phyloP scores from a whole-genome alignment of 1,284 basidiomycete species.

The Mycosarcoma mackinlayi region DNA sequence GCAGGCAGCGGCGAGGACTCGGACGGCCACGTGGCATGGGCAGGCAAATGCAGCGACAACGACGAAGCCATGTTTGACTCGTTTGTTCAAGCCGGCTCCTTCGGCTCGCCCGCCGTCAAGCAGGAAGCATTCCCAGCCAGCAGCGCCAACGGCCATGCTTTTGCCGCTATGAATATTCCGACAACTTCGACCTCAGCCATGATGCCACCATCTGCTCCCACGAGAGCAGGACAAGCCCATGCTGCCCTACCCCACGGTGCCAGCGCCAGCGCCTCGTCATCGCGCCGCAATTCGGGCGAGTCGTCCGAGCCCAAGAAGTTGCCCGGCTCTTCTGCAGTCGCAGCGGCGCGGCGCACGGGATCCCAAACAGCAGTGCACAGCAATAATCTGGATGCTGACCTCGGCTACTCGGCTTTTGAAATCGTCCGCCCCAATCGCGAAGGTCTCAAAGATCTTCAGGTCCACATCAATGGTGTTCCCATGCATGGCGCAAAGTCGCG shows the following conservation, averaged over 20 bases:
- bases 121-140: conserved; percentile 16
- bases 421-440: conserved; percentile 55
- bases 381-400: conserved; percentile 59
- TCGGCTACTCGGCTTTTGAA: conserved; percentile 54
- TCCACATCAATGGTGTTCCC: conserved; percentile 83
- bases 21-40: conserved; percentile 34
- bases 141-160: conserved; percentile 22
- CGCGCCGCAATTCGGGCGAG: conserved; percentile 51
- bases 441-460: conserved; percentile 58
- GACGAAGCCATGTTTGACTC: conserved; percentile 65
- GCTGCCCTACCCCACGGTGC: conserved; percentile 2
- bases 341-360: conserved; percentile 27
- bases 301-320: conserved; percentile 38
- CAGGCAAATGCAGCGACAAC: conserved; percentile 38
- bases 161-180: conserved; percentile 36
- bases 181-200: conserved; percentile 18
- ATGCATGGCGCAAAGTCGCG: conserved; percentile 87
- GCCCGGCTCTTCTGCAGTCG: conserved; percentile 14
- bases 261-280: conserved; percentile 36
- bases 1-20: conserved; percentile 49
- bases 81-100: conserved; percentile 58
- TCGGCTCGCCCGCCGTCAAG: conserved; percentile 41
- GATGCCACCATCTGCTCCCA: conserved; percentile 34
- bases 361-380: conserved; percentile 50
- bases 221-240: conserved; percentile 6